Evolutionary conservation across 352 stramenopile species (phyloP).

Genomic region (Plasmopara viticola): DNA sequence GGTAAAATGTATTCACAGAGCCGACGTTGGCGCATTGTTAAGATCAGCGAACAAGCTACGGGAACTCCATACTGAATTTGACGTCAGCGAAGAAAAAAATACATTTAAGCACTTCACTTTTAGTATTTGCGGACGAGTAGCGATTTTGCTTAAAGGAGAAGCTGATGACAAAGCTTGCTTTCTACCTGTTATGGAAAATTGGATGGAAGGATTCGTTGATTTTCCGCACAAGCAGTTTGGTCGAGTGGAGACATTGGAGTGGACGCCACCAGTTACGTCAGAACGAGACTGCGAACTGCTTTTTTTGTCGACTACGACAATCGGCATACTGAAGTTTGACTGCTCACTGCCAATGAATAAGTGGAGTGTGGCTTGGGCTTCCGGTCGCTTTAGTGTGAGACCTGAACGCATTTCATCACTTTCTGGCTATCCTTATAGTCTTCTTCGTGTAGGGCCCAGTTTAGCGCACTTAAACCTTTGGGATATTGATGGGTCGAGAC

Average conservation of each 20-base stretch:
- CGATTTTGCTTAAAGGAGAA: slow-evolving; percentile 43
- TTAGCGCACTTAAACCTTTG: slow-evolving; percentile 52
- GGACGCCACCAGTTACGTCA: slow-evolving; percentile 46
- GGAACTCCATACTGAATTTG: slow-evolving; percentile 35
- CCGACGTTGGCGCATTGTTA: slow-evolving; percentile 34
- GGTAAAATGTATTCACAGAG: slow-evolving; percentile 35
- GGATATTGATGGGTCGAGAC: slow-evolving; percentile 31
- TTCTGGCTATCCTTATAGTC: slow-evolving; percentile 41
- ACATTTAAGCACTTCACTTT: slow-evolving; percentile 46
- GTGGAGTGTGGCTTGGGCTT: slow-evolving; percentile 58
- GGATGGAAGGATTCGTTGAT: slow-evolving; percentile 44
- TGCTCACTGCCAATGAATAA: slow-evolving; percentile 28
- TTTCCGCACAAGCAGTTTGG: slow-evolving; percentile 59
- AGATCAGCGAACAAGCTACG: slow-evolving; percentile 12
- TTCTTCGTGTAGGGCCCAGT: slow-evolving; percentile 41
- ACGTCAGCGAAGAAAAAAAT: slow-evolving; percentile 26
- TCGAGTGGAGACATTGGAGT: slow-evolving; percentile 50
- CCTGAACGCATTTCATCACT: slow-evolving; percentile 48
- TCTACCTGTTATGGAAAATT: slow-evolving; percentile 40
- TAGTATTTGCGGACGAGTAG: slow-evolving; percentile 50
- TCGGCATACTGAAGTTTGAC: slow-evolving; percentile 58
- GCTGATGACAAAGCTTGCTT: slow-evolving; percentile 43
- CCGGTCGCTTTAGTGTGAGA: slow-evolving; percentile 48
- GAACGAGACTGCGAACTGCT: slow-evolving; percentile 52
- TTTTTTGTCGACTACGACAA: slow-evolving; percentile 58